Evolutionary conservation across 2,329 filamentous ascomycete genomes (phyloP).

Genomic region (Ceratocystis harringtonii): DNA sequence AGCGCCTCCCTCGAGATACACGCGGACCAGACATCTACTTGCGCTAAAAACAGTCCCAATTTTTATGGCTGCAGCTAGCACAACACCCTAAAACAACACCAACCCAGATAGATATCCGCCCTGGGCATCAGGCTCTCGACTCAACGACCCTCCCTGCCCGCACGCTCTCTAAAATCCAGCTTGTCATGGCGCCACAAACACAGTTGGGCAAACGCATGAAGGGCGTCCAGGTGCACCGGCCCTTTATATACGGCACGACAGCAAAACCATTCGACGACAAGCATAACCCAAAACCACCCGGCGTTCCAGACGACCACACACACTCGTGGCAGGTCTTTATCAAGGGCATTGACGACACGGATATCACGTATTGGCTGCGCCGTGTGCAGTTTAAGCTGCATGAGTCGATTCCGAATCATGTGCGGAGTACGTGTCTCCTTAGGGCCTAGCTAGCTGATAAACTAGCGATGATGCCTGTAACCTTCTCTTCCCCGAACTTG

Average conservation of each 20-base stretch:
- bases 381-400: slow-evolving; percentile 97
- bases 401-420: slow-evolving; percentile 85
- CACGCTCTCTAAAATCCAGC: not conserved
- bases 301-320: slow-evolving; percentile 77
- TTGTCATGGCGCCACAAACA: slow-evolving; percentile 43
- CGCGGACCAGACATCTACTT: too few species aligned
- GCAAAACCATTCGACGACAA: slow-evolving; percentile 64
- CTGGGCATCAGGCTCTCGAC: not conserved
- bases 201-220: slow-evolving; percentile 48
- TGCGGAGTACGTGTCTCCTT: slow-evolving; percentile 45
- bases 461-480: too few species aligned
- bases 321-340: slow-evolving; percentile 96
- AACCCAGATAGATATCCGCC: not conserved
- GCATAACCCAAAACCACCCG: slow-evolving; percentile 60
- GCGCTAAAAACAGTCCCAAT: too few species aligned
- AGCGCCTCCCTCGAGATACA: too few species aligned
- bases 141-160: not conserved
- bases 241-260: slow-evolving; percentile 64
- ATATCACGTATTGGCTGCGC: slow-evolving; percentile 89
- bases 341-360: slow-evolving; percentile 72
- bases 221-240: slow-evolving; percentile 47
- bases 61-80: too few species aligned
- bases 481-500: not conserved
- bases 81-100: too few species aligned
- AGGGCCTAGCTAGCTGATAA: not conserved